These are phyloP conservation scores for Naganishia kalamii DNA, from an alignment of 768 basidiomycete species.

Conservation along the genomic window DNA sequence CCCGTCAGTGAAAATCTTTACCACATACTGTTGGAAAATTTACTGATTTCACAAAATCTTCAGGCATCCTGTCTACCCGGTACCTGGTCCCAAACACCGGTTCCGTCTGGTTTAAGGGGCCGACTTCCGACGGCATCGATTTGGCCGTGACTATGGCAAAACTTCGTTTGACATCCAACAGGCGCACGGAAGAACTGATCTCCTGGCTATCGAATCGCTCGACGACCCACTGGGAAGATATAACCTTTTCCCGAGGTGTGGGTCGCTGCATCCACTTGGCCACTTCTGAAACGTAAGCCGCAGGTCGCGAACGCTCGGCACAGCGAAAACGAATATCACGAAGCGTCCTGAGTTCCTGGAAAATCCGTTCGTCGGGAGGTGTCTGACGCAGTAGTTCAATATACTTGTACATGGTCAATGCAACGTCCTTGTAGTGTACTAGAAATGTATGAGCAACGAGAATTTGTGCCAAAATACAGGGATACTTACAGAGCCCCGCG, in stretches of 20 bases:
- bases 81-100: slow-evolving; percentile 91
- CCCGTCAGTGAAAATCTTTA: slow-evolving; percentile 28
- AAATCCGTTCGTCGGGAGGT: slow-evolving; percentile 54
- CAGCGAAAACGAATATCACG: slow-evolving; percentile 74
- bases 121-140: slow-evolving; percentile 57
- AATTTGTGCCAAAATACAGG: neutral
- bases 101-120: slow-evolving; percentile 57
- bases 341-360: slow-evolving; percentile 67
- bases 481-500: slow-evolving; percentile 71
- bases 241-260: slow-evolving; percentile 64
- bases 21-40: slow-evolving; percentile 19
- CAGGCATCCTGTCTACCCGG: slow-evolving; percentile 51
- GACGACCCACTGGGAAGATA: slow-evolving; percentile 64
- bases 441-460: slow-evolving; percentile 1
- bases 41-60: slow-evolving; percentile 55
- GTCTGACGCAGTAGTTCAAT: slow-evolving; percentile 47
- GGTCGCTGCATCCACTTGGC: slow-evolving; percentile 72
- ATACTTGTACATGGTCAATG: slow-evolving; percentile 71
- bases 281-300: slow-evolving; percentile 70
- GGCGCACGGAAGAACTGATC: slow-evolving; percentile 54
- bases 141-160: slow-evolving; percentile 76
- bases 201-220: slow-evolving; percentile 65
- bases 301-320: slow-evolving; percentile 71
- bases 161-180: slow-evolving; percentile 61
- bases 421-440: slow-evolving; percentile 71